Conservation (phyloP, 805 yeast species). For the Ogataea ramenticola region DNA sequence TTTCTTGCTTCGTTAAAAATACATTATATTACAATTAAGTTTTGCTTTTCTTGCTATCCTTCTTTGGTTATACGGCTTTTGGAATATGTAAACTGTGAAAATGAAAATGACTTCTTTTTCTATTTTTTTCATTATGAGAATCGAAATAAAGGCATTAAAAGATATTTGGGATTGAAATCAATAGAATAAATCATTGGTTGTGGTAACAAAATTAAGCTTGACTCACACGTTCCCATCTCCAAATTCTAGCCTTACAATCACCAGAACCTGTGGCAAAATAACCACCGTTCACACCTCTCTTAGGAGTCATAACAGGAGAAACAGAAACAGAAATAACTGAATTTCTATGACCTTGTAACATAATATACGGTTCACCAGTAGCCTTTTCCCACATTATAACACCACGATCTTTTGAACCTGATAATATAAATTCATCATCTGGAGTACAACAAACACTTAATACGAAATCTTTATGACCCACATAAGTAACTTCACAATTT, state of each 20-base stretch:
- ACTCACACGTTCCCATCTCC: constrained; percentile 66
- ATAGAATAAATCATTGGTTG: too few species aligned
- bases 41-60: too few species aligned
- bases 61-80: too few species aligned
- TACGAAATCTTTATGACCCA: constrained; percentile 95
- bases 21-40: too few species aligned
- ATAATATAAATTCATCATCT: constrained; percentile 80
- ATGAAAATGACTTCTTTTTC: too few species aligned
- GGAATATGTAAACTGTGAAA: too few species aligned
- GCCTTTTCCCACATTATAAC: constrained; percentile 94
- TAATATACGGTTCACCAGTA: constrained; percentile 84
- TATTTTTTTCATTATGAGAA: too few species aligned
- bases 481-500: constrained; percentile 81
- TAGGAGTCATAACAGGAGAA: constrained; percentile 57
- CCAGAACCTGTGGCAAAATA: constrained; percentile 97
- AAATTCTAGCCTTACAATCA: constrained; percentile 93
- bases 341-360: constrained; percentile 96
- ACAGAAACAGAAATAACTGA: constrained; percentile 94
- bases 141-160: too few species aligned
- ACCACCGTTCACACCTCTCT: constrained; percentile 54
- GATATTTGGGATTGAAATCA: too few species aligned
- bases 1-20: neutral
- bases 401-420: constrained; percentile 96
- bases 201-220: neutral
- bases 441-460: constrained; percentile 92